Conservation (phyloP, 1,139 yeast genomes). For the Lodderomyces metapsilosis region DNA sequence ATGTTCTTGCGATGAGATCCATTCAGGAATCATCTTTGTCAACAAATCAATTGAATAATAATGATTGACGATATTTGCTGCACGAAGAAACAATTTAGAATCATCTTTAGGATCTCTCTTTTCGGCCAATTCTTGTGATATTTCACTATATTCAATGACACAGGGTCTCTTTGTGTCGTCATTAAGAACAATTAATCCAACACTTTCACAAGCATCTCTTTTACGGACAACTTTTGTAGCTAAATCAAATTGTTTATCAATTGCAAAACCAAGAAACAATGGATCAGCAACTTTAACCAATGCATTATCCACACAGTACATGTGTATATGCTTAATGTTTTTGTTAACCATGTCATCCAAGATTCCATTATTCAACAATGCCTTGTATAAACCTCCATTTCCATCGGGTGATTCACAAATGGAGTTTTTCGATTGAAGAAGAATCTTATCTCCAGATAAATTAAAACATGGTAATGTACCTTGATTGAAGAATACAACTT, state of each 20-base stretch:
- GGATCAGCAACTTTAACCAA: slow-evolving; percentile 96
- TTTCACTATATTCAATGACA: slow-evolving; percentile 94
- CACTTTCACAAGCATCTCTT: slow-evolving; percentile 82
- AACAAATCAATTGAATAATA: slow-evolving; percentile 83
- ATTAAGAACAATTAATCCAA: slow-evolving; percentile 85
- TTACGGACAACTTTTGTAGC: slow-evolving; percentile 96
- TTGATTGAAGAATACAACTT: slow-evolving; percentile 84
- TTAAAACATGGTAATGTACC: slow-evolving; percentile 93
- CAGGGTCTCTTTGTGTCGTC: slow-evolving; percentile 65
- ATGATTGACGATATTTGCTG: slow-evolving; percentile 97
- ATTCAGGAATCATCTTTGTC: slow-evolving; percentile 54
- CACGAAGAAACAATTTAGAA: slow-evolving; percentile 69
- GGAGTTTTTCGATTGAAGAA: slow-evolving; percentile 52
- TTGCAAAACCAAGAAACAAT: slow-evolving; percentile 82
- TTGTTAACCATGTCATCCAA: slow-evolving; percentile 65
- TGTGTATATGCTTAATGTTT: slow-evolving; percentile 86
- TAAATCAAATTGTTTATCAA: slow-evolving; percentile 60
- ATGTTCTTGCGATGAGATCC: slow-evolving; percentile 65
- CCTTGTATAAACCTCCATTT: slow-evolving; percentile 94
- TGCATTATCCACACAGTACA: slow-evolving; percentile 95
- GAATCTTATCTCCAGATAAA: slow-evolving; percentile 64
- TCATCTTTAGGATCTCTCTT: slow-evolving; percentile 49
- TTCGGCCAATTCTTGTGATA: slow-evolving; percentile 69
- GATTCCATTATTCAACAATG: slow-evolving; percentile 63
- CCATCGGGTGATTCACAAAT: slow-evolving; percentile 95